Percentiles rank a stretch among this genome's conserved stretches.
Evolutionary conservation across 1,139 yeast genomes (phyloP).

Genomic region (Geotrichum restrictum): DNA sequence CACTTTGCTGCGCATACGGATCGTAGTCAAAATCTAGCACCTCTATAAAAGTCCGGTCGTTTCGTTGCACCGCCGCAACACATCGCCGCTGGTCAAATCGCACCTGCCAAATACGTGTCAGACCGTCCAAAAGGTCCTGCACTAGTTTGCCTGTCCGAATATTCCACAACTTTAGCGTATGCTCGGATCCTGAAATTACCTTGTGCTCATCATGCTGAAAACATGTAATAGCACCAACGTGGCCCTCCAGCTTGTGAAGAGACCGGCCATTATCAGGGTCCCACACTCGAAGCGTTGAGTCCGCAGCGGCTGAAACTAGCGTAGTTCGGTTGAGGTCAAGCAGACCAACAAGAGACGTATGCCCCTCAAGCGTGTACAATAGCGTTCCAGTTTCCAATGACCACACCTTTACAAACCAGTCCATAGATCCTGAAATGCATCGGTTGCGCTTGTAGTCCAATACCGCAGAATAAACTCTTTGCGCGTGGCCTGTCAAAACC

Average conservation of each 20-base stretch:
- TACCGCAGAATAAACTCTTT: slow-evolving; percentile 82
- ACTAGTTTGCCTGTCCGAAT: slow-evolving; percentile 71
- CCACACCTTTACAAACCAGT: slow-evolving; percentile 86
- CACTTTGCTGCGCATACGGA: slow-evolving; percentile 24
- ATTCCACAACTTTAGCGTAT: slow-evolving; percentile 80
- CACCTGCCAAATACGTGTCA: slow-evolving; percentile 91
- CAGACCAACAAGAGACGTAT: slow-evolving; percentile 83
- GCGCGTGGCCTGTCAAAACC: slow-evolving; percentile 77
- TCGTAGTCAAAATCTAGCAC: slow-evolving; percentile 71
- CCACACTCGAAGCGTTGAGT: slow-evolving; percentile 88
- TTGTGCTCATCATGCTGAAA: slow-evolving; percentile 84
- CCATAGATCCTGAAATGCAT: slow-evolving; percentile 92
- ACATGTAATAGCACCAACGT: slow-evolving; percentile 85
- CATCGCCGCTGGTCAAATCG: slow-evolving; percentile 79
- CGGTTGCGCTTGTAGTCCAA: slow-evolving; percentile 69
- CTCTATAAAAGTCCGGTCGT: slow-evolving; percentile 66
- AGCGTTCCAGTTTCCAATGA: slow-evolving; percentile 72
- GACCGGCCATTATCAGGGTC: slow-evolving; percentile 74
- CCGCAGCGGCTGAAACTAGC: slow-evolving; percentile 96
- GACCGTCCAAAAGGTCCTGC: slow-evolving; percentile 69
- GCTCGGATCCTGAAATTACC: slow-evolving; percentile 84
- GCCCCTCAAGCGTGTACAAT: slow-evolving; percentile 70
- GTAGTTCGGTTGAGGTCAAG: slow-evolving; percentile 72
- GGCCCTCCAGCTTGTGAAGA: slow-evolving; percentile 72
- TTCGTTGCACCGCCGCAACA: slow-evolving; percentile 88